These are phyloP conservation scores for Hordeum pubiflorum DNA, from an alignment of 202 grass and related monocot species.

Conservation along the genomic window DNA sequence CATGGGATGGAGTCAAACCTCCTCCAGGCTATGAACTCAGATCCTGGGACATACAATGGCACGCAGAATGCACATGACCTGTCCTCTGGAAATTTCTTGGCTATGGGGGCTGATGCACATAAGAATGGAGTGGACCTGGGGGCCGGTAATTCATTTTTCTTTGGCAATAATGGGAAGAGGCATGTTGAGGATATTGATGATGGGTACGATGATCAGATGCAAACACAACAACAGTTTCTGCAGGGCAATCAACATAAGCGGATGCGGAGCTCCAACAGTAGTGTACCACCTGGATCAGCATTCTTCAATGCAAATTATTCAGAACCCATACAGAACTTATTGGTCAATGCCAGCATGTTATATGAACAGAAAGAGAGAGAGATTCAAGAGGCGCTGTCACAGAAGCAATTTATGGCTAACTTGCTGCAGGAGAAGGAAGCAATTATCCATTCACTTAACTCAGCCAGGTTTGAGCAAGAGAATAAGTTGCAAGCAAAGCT, in stretches of 20 bases:
- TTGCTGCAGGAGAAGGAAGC: constrained; percentile 68
- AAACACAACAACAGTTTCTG: constrained; percentile 43
- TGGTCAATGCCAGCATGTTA: constrained; percentile 42
- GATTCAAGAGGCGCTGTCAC: constrained; percentile 41
- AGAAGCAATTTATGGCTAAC: constrained; percentile 47
- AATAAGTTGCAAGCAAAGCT: constrained; percentile 59
- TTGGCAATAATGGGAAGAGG: constrained; percentile 66
- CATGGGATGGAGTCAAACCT: constrained; percentile 82
- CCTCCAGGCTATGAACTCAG: constrained; percentile 66
- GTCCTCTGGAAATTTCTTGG: constrained; percentile 69
- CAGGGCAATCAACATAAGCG: constrained; percentile 65
- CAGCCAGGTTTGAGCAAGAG: constrained; percentile 58
- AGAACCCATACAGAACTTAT: constrained; percentile 33
- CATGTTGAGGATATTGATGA: constrained; percentile 66
- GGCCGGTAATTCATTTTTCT: constrained; percentile 44
- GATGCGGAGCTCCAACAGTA: constrained; percentile 38
- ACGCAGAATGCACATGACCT: constrained; percentile 41
- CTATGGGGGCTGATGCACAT: constrained; percentile 54
- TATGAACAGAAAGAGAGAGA: constrained; percentile 63
- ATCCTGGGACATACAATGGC: constrained; percentile 38
- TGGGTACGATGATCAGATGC: constrained; percentile 45
- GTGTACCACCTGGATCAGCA: constrained; percentile 35
- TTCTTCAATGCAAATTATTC: constrained; percentile 39
- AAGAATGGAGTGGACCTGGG: constrained; percentile 43
- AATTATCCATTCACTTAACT: constrained; percentile 60